These are phyloP conservation scores for Pseudogymnoascus sp. DNA, from an alignment of 2,329 filamentous ascomycete species.

Conservation along the genomic window DNA sequence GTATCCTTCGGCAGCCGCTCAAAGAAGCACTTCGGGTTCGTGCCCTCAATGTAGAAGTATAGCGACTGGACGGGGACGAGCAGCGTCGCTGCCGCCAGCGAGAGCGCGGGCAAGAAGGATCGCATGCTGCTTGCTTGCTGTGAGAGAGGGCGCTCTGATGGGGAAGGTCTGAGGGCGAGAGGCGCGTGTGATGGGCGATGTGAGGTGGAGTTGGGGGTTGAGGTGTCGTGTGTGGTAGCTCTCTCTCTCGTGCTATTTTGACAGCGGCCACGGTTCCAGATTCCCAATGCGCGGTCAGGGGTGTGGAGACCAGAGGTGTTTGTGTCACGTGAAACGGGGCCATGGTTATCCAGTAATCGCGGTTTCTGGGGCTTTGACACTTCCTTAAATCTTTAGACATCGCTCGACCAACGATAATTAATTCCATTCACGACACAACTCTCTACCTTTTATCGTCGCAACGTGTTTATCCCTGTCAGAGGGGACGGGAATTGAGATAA, in stretches of 20 bases:
- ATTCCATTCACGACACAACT: neutral
- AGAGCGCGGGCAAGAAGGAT: conserved; percentile 55
- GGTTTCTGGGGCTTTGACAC: neutral
- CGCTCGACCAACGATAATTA: neutral
- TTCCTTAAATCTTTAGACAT: neutral
- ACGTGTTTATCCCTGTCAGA: neutral
- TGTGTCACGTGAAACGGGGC: neutral
- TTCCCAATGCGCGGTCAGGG: conserved; percentile 8
- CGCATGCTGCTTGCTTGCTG: conserved; percentile 38
- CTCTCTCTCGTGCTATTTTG: conserved; percentile 2
- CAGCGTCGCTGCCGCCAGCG: conserved; percentile 45
- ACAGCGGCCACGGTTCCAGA: conserved; percentile 7
- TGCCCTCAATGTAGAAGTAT: conserved; percentile 91
- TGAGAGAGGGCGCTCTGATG: neutral
- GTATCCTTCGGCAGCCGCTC: conserved; percentile 98
- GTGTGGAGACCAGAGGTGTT: neutral
- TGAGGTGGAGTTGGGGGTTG: neutral
- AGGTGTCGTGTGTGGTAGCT: conserved; percentile 3
- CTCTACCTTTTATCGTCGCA: neutral
- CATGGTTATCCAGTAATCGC: neutral
- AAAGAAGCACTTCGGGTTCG: conserved; percentile 87
- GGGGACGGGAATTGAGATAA: neutral
- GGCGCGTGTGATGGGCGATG: neutral
- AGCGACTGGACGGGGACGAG: conserved; percentile 65
- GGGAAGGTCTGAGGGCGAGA: neutral